phyloP scores from a whole-genome alignment of 305 asterid species.

The Ilex paraguariensis region DNA sequence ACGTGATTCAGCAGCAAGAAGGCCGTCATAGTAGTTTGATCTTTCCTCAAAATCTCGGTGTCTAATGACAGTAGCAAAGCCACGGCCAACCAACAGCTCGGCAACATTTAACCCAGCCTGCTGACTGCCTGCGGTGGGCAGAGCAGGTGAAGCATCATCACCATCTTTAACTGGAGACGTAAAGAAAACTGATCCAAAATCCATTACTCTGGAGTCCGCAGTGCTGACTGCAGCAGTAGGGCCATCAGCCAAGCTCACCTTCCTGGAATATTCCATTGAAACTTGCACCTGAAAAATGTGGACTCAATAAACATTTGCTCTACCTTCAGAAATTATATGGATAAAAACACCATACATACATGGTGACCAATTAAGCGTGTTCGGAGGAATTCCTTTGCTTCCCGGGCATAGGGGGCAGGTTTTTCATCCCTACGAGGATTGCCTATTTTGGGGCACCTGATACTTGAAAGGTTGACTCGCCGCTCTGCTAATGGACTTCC shows the following conservation, averaged over 20 bases:
- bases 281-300: constrained; percentile 63
- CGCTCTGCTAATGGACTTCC: constrained; percentile 98
- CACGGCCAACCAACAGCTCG: constrained; percentile 90
- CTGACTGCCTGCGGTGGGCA: constrained; percentile 54
- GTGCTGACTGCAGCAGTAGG: constrained; percentile 44
- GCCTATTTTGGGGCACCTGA: constrained; percentile 90
- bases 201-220: constrained; percentile 78
- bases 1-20: constrained; percentile 85
- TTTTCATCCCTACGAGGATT: constrained; percentile 94
- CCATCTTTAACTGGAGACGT: constrained; percentile 63
- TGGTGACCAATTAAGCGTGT: constrained; percentile 87
- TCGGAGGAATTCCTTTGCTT: constrained; percentile 92
- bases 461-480: constrained; percentile 92
- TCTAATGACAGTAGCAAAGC: constrained; percentile 84
- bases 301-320: constrained; percentile 16
- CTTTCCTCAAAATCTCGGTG: constrained; percentile 99
- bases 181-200: constrained; percentile 91
- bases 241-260: constrained; percentile 72
- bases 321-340: neutral
- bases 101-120: constrained; percentile 68
- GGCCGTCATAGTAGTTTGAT: constrained; percentile 84
- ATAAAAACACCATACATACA: constrained; percentile 33
- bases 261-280: constrained; percentile 95
- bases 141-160: constrained; percentile 37
- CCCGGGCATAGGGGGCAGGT: constrained; percentile 96